Conservation (phyloP, 1,139 yeast species). For the Protomyces lactucae-debilis region DNA sequence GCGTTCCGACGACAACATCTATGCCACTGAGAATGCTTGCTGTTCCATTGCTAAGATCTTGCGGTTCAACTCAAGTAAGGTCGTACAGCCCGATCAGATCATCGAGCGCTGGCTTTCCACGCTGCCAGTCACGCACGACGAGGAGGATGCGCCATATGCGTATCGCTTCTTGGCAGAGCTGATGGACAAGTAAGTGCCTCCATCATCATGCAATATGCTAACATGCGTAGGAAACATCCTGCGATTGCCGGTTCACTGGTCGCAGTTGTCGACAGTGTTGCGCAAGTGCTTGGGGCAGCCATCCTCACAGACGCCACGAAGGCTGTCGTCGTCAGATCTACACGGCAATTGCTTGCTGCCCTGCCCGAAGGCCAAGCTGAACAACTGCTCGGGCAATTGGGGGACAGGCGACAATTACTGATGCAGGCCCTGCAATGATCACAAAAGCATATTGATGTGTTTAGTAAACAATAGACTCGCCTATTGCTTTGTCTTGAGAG, state of each 20-base stretch:
- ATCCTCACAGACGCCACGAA: slow-evolving; percentile 45
- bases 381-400: neutral
- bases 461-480: neutral
- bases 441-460: neutral
- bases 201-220: slow-evolving; percentile 35
- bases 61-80: slow-evolving; percentile 40
- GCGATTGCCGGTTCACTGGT: slow-evolving; percentile 55
- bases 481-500: neutral
- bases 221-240: slow-evolving; percentile 45
- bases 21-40: slow-evolving; percentile 82
- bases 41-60: slow-evolving; percentile 76
- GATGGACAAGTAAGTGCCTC: slow-evolving; percentile 47
- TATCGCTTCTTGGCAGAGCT: slow-evolving; percentile 72
- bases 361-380: slow-evolving; percentile 4
- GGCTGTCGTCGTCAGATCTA: neutral
- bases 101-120: slow-evolving; percentile 73
- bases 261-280: slow-evolving; percentile 65
- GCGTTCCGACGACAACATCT: slow-evolving; percentile 72
- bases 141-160: slow-evolving; percentile 84
- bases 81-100: slow-evolving; percentile 55
- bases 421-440: neutral
- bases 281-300: slow-evolving; percentile 69
- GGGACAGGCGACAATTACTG: neutral
- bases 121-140: slow-evolving; percentile 77
- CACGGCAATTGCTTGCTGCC: slow-evolving; percentile 5